Conservation (phyloP, 495 filamentous ascomycete species). For the Aspergillus diversus region DNA sequence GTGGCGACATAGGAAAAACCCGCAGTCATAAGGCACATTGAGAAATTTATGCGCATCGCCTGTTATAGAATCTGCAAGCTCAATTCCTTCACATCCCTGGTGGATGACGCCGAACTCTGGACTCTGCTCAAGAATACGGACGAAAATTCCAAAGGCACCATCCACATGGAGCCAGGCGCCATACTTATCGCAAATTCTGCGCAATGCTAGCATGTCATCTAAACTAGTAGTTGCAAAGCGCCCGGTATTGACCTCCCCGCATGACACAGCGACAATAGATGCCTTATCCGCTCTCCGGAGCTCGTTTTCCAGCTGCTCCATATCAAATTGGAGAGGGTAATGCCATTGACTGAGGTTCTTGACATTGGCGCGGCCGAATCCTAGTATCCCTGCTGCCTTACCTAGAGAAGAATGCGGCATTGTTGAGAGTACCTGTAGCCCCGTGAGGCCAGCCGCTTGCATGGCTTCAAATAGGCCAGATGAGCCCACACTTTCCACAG, state of each 20-base stretch:
- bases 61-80: constrained; percentile 83
- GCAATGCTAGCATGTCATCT: constrained; percentile 63
- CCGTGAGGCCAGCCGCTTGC: constrained; percentile 59
- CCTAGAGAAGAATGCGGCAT: constrained; percentile 79
- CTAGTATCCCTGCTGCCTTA: constrained; percentile 82
- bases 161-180: constrained; percentile 90
- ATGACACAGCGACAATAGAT: constrained; percentile 77
- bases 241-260: constrained; percentile 91
- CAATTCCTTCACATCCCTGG: constrained; percentile 64
- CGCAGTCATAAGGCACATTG: constrained; percentile 96
- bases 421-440: constrained; percentile 77
- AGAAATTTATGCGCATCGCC: constrained; percentile 89
- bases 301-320: constrained; percentile 59
- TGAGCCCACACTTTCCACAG: constrained; percentile 62
- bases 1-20: constrained; percentile 80
- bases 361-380: constrained; percentile 73
- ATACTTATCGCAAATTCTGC: constrained; percentile 72
- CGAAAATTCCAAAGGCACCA: constrained; percentile 88
- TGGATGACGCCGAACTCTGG: constrained; percentile 62
- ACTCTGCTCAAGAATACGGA: constrained; percentile 61
- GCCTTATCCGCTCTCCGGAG: constrained; percentile 56
- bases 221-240: constrained; percentile 68
- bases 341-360: constrained; percentile 57
- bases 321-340: constrained; percentile 68
- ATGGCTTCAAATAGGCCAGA: constrained; percentile 71